phyloP scores from a whole-genome alignment of 1,139 yeast species.

The Spencermartinsiella ligniputridi region DNA sequence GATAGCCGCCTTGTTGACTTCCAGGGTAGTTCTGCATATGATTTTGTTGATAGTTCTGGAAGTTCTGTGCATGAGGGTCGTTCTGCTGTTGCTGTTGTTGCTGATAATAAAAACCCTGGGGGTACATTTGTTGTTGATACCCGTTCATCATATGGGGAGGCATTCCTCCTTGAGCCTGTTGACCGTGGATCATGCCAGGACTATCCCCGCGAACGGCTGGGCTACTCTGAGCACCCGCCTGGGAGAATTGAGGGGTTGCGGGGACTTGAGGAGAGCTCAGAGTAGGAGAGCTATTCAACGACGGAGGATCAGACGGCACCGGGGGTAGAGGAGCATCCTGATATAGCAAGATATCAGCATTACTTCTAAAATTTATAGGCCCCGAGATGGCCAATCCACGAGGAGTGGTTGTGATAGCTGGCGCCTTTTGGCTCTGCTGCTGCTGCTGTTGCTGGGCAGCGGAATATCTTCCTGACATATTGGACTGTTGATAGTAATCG shows the following conservation, averaged over 20 bases:
- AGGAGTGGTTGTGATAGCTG: neutral
- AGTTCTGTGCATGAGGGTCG: no score
- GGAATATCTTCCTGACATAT: neutral
- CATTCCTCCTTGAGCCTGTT: no score
- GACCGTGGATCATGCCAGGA: no score
- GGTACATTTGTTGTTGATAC: neutral
- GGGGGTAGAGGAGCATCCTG: conserved; percentile 1
- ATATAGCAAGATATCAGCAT: neutral
- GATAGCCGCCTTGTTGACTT: no score
- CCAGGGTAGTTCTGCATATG: no score
- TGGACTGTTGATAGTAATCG: neutral
- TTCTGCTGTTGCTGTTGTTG: no score
- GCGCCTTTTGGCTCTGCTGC: neutral
- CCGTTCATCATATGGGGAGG: neutral
- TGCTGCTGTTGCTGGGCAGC: neutral
- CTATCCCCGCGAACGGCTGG: no score
- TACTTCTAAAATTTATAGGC: neutral
- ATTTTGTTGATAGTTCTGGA: no score
- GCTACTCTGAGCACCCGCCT: no score
- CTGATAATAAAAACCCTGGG: no score
- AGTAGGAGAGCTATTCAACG: neutral
- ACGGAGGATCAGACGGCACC: neutral
- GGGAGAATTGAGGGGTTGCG: neutral
- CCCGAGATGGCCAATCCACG: conserved; percentile 1
- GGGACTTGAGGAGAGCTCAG: neutral